Conservation (phyloP, 2,329 filamentous ascomycete genomes). For the Cadophora gregata region DNA sequence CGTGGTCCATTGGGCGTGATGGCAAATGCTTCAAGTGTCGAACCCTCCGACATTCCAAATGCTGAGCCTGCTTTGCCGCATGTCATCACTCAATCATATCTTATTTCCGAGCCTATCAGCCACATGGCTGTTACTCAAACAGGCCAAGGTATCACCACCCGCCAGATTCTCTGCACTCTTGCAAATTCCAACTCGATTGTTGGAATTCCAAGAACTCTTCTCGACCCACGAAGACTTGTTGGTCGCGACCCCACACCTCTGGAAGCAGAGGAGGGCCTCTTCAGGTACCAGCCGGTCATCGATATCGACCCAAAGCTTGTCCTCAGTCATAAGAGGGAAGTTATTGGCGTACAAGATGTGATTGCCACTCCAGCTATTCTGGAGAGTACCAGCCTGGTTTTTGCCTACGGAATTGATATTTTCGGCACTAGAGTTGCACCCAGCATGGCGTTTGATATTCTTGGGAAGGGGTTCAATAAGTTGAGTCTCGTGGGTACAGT, state of each 20-base stretch:
- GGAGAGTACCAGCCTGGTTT: slow-evolving; percentile 89
- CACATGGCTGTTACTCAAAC: slow-evolving; percentile 87
- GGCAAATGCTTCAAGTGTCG: slow-evolving; percentile 78
- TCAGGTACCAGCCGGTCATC: slow-evolving; percentile 75
- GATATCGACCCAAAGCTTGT: slow-evolving; percentile 84
- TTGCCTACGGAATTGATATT: slow-evolving; percentile 87
- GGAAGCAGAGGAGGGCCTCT: slow-evolving; percentile 84
- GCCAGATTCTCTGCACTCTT: slow-evolving; percentile 80
- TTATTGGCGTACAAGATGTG: slow-evolving; percentile 76
- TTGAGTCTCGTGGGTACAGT: slow-evolving; percentile 84
- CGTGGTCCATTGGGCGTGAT: slow-evolving; percentile 76
- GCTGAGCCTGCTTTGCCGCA: slow-evolving; percentile 67
- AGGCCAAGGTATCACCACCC: slow-evolving; percentile 86
- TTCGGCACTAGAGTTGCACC: slow-evolving; percentile 89
- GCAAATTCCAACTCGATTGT: slow-evolving; percentile 76
- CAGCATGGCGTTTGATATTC: slow-evolving; percentile 87
- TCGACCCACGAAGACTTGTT: slow-evolving; percentile 87
- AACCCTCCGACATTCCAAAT: slow-evolving; percentile 63
- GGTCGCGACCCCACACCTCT: slow-evolving; percentile 80
- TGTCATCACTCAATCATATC: slow-evolving; percentile 79
- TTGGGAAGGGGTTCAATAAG: slow-evolving; percentile 95
- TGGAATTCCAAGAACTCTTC: slow-evolving; percentile 76
- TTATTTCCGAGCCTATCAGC: slow-evolving; percentile 80
- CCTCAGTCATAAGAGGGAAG: slow-evolving; percentile 81
- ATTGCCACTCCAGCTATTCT: slow-evolving; percentile 79